Base-by-base conservation (phyloP, 1,284 basidiomycete species). In the Salmacisia buchloeana region DNA sequence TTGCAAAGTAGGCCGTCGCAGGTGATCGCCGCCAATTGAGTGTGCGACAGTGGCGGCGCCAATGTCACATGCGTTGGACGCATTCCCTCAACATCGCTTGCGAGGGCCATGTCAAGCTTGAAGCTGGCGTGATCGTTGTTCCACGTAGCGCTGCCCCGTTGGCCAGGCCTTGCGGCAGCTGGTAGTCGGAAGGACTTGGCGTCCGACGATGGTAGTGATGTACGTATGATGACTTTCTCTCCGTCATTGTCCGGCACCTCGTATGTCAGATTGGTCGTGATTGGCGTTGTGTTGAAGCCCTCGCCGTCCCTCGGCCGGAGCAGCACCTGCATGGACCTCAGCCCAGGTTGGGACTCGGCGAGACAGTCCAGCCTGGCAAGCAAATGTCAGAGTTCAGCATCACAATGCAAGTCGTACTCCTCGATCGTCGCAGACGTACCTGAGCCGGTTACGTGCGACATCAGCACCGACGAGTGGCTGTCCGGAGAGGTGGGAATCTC, bases 261-360 rank as follows among this genome's bases (percentile, higher is more conserved):
- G 49, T 54, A 54, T 18, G 29, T 33, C 15, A 33, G 15, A 18
- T 29, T 33, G 25, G 9, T 29, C 13, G 36, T 59, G 41, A 36
- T 43, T 7, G 9, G 25, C 10, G 36, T 29, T 10, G 60, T 58
- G 18, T 61, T 43, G 5, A 54, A 41, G 1, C 59, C 34, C 59
- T 62, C 34, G 25, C 57, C 60, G n/a, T 33, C 56, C 29, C 62
- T 15, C 27, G 21, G 21, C 64, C 69, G 70, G 3, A 72, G 43
- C 27, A 68, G 27, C 18, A 72, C 61, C 15, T 64, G 65, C n/a
- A 72, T 39, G 13, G 35, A 29, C 1, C 69, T 69, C 10, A 72
- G 46, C 12, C 61, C 39, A 27, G 61, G 63, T 52, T 72, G 70
- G 4, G 67, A 58, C 58, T 72, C 70, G 59, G 58, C 69, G n/a